Evolutionary conservation across 228 moss, liverwort and hornwort genomes (phyloP), one percentile per base, ranked within the genome.

Genomic region (Sphagnum magellanicum): DNA sequence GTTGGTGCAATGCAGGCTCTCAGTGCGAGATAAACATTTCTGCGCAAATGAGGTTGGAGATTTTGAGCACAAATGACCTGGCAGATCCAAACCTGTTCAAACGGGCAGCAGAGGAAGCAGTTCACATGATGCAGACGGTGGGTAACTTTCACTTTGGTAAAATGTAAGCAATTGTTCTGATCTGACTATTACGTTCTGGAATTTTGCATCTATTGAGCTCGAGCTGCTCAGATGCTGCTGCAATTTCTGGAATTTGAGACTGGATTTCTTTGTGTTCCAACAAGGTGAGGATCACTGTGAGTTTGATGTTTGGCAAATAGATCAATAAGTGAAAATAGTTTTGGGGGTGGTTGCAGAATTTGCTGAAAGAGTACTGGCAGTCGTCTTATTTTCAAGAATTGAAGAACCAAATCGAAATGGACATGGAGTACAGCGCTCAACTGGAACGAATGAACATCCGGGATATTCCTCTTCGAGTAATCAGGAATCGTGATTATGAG

Each of bases 1-100:
- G 32, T 32, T 32, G 32, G 32, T 32, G 32, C 32, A 32, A 32
- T 65, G 51, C 72, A 81, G 81, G 77, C 46, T 81, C 81, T 49
- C 77, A 74, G 60, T 50, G 71, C 63, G 81, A 81, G 67, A 72
- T 81, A 11, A 81, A 81, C 63, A 81, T 81, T 8, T 81, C 81
- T 7, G 65, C 66, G 53, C 67, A 70, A 61, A 81, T 81, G 81
- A 71, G 77, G n/a, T 64, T 17, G 10, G 81, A 77, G 4, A 81
- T 81, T 53, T 63, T 77, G 9, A 65, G 59, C 16, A 81, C 81
- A 48, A 77, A 64, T 64, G 78, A 81, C 69, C 63, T 81, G 50
- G 71, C 81, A 50, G 66, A 63, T 62, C 65, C 50, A 9, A 68
- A 63, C n/a, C 74, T 81, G 10, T 81, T 81, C 74, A 77, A 81